These are phyloP conservation scores for Colletotrichum acutatum DNA, from an alignment of 2,329 filamentous ascomycete genomes.

Conservation along the genomic window DNA sequence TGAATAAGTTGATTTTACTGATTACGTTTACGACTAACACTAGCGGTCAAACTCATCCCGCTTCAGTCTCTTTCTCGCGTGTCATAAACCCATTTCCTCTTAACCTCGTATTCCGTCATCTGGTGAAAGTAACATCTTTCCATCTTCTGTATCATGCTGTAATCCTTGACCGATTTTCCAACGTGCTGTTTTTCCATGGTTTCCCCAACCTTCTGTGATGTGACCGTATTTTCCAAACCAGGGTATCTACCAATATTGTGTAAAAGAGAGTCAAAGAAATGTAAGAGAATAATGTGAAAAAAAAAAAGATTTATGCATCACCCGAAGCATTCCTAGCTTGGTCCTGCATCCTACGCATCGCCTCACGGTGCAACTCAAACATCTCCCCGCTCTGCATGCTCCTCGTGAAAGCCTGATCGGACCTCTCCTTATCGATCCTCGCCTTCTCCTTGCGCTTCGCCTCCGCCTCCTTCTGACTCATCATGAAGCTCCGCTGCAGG, in stretches of 20 bases:
- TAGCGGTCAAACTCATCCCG: neutral
- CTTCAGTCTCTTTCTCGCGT: neutral
- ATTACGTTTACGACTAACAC: conserved; percentile 22
- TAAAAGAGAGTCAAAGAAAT: neutral
- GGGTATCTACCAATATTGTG: conserved; percentile 32
- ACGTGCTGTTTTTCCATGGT: conserved; percentile 20
- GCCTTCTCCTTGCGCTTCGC: conserved; percentile 69
- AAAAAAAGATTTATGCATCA: neutral
- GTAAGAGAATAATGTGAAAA: no score
- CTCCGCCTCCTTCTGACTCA: conserved; percentile 72
- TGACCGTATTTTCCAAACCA: conserved; percentile 5
- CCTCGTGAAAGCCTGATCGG: conserved; percentile 75
- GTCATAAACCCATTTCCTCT: neutral
- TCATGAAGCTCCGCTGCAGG: conserved; percentile 64
- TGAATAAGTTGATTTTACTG: neutral
- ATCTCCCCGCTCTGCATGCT: conserved; percentile 82
- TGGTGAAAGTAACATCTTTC: neutral
- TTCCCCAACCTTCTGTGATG: neutral
- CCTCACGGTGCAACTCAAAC: conserved; percentile 80
- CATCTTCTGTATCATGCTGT: neutral
- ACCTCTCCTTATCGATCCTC: conserved; percentile 65
- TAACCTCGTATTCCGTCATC: neutral
- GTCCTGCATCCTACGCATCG: conserved; percentile 81
- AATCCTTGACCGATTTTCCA: neutral
- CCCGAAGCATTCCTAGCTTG: conserved; percentile 47